Base-by-base conservation (phyloP, 2,329 filamentous ascomycete genomes). In the Hypomyces rosellus region DNA sequence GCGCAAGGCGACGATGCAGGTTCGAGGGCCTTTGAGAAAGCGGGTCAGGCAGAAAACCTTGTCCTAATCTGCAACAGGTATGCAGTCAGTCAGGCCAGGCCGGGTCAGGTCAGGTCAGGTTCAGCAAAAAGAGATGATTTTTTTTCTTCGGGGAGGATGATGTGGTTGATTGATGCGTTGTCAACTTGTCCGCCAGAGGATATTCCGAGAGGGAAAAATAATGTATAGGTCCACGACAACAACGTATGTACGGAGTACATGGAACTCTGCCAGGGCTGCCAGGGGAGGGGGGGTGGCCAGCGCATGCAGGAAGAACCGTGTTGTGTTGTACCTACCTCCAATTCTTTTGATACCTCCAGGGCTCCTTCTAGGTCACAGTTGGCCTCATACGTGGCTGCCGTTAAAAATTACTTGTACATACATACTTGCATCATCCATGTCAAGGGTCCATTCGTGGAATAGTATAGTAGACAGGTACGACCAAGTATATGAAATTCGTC, bases 161-260 rank as follows among this genome's bases (percentile, higher is more conserved):
- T 61, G 64, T 62, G 68, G 25, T 30, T 30, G 64, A 38, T 38
- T 73, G 73, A 75, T 76, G 72, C 69, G 74, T 75, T 77, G 74
- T 76, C 75, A 77, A 68, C 61, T 63, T 60, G 57, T 62, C 54
- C 54, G 56, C 66, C 63, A 68, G 55, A 66, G 53, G 51, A 66
- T 61, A 54, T 44, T 45, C 60, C 62, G 61, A 65, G 46, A 54
- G 34, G 52, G 42, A 46, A 46, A 45, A 49, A 25, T 22, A 38
- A 48, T 45, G 46, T 22, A 41, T 41, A 41, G 39, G 39, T 16
- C 18, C 36, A 38, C 36, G 36, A 38, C 36, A 38, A 38, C 36
- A 38, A 16, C 15, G 5, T n/a, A n/a, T n/a, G n/a, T n/a, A n/a
- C n/a, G n/a, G n/a, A n/a, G n/a, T n/a, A 38, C 14, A n/a, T 38